Evolutionary conservation across 106 monocot genomes (phyloP), one percentile per base, ranked within the genome.

Genomic region (Phalaenopsis equestris): DNA sequence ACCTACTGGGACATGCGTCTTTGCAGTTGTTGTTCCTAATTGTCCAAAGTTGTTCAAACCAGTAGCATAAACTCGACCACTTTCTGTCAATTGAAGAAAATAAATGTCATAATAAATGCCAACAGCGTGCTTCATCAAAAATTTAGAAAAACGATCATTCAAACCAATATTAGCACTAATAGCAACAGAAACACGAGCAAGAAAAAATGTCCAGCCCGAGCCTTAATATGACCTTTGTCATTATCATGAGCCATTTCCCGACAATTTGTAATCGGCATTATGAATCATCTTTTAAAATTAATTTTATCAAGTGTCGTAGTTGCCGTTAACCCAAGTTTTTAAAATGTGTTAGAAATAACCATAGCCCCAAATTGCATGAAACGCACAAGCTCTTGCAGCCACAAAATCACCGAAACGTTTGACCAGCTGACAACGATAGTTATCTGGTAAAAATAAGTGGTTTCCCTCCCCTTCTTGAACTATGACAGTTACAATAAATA

Each of bases 1-100:
- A 74, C 81, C 65, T 89, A 98, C 98, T 77, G 87, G 82, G 36
- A 57, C 65, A 84, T 94, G 81, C 78, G 83, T 84, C 76, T 21
- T 78, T 30, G 52, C 80, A 77, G 91, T 77, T 48, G 80, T 12
- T 45, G 84, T 86, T 46, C 98, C 98, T 30, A 99, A 81, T 82
- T 99, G 98, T 55, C 98, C 98, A 81, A 89, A 99, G 76, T 88
- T 80, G 79, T 99, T 99, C 80, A 99, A 80, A 41, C 94, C 98
- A 78, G 88, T 81, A 42, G 94, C 91, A 85, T 88, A 99, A 78
- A 99, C 93, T 57, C 83, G 82, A 24, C 99, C 90, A 73, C 82
- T 87, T 80, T 99, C 99, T 99, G 87, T 80, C 55, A 68, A 77
- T 74, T 70, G 5, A 39, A 39, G 36, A 70, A 70, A 38, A 21